Evolutionary conservation across 305 asterid species (phyloP).

Genomic region (Solanum aculeatissimum): DNA sequence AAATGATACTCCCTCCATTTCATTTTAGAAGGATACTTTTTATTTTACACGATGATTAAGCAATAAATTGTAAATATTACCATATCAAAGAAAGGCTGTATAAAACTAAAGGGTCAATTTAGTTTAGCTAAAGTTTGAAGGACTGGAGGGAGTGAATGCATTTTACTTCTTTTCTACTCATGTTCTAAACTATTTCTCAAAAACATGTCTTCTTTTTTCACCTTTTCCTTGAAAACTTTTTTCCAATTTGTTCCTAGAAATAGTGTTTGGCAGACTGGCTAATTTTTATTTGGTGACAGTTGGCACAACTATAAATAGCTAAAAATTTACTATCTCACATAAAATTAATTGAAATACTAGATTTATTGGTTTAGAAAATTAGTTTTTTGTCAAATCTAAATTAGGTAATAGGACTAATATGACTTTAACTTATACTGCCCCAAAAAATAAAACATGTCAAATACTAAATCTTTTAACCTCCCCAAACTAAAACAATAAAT

Average conservation of each 20-base stretch:
- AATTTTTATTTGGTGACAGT: background rate
- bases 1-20: too few species aligned
- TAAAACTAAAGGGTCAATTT: too few species aligned
- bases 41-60: too few species aligned
- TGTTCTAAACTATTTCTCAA: background rate
- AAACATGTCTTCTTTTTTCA: background rate
- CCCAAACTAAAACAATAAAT: background rate
- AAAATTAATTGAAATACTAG: background rate
- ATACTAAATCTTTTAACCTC: background rate
- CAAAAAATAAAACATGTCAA: background rate
- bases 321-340: background rate
- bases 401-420: background rate
- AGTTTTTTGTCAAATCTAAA: background rate
- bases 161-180: background rate
- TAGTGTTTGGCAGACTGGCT: background rate
- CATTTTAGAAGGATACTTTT: too few species aligned
- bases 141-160: background rate
- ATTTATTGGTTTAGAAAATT: background rate
- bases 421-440: background rate
- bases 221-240: background rate
- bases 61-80: too few species aligned
- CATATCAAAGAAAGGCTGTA: too few species aligned
- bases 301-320: background rate
- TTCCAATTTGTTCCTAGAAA: background rate
- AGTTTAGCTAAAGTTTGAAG: background rate